A percentile compares a stretch with the other conserved stretches of the same genome.
Evolutionary conservation across 768 basidiomycete species (phyloP).

Genomic region (Xerocomellus intermedius): DNA sequence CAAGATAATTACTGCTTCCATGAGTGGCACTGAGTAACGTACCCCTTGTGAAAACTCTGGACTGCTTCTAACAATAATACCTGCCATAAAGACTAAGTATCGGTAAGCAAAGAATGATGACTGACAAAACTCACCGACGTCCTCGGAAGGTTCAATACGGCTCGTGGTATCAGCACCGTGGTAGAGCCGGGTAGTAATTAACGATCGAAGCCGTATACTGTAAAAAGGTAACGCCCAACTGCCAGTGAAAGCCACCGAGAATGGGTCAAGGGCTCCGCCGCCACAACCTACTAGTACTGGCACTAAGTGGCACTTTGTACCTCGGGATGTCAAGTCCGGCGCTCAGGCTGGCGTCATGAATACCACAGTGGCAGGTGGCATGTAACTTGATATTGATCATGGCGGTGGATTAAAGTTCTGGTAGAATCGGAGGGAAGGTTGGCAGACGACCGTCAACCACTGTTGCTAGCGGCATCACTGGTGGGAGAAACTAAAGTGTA

Average conservation of each 20-base stretch:
- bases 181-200: background rate
- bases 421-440: background rate
- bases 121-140: slow-evolving; percentile 2
- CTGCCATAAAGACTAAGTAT: background rate
- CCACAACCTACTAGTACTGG: background rate
- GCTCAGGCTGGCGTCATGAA: background rate
- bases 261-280: slow-evolving; percentile 6
- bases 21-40: background rate
- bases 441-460: too few species aligned
- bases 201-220: background rate
- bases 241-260: background rate
- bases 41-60: background rate
- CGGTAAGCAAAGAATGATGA: background rate
- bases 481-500: too few species aligned
- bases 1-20: slow-evolving; percentile 6
- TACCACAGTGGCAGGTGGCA: background rate
- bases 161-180: background rate
- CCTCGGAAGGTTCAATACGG: too few species aligned
- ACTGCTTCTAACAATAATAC: background rate
- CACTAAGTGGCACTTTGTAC: too few species aligned
- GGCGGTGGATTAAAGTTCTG: background rate
- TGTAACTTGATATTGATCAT: background rate
- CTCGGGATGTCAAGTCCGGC: background rate
- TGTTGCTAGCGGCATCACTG: too few species aligned
- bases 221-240: background rate